Evolutionary conservation across 2,329 filamentous ascomycete genomes (phyloP).

Genomic region (Cordyceps farinosa): DNA sequence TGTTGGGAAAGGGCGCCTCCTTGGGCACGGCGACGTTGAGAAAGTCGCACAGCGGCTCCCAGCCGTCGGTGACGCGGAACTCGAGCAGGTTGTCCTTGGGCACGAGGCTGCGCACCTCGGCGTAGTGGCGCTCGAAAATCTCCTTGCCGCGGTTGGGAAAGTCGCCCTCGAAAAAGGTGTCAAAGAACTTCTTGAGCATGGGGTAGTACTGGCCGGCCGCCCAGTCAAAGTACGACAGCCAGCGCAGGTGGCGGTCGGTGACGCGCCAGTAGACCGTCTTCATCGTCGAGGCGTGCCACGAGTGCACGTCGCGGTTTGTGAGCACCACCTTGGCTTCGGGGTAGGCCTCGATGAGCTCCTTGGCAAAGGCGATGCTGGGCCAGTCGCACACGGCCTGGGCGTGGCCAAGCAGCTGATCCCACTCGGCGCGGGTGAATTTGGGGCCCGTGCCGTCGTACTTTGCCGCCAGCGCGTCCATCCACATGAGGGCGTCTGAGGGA

Average conservation of each 20-base stretch:
- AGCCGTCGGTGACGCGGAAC: conserved; percentile 34
- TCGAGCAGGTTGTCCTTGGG: conserved; percentile 33
- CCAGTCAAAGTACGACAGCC: conserved; percentile 49
- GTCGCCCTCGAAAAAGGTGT: conserved; percentile 64
- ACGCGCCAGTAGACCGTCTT: conserved; percentile 66
- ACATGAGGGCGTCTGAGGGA: conserved; percentile 58
- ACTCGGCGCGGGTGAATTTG: conserved; percentile 61
- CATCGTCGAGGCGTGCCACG: conserved; percentile 60
- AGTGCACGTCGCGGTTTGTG: conserved; percentile 62
- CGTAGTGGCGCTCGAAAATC: conserved; percentile 47
- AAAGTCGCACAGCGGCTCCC: conserved; percentile 37
- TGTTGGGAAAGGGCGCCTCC: conserved; percentile 33
- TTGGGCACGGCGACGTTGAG: conserved; percentile 32
- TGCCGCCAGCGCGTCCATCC: conserved; percentile 64
- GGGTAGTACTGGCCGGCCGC: conserved; percentile 65
- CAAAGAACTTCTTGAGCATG: conserved; percentile 67
- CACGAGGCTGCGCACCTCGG: conserved; percentile 31
- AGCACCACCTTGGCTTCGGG: conserved; percentile 70
- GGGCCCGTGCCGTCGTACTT: conserved; percentile 36
- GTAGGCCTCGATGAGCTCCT: conserved; percentile 68
- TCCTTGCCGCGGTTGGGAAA: conserved; percentile 64
- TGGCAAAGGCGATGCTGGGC: conserved; percentile 64
- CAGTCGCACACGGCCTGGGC: conserved; percentile 67
- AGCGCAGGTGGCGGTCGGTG: conserved; percentile 54
- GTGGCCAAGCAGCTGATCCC: conserved; percentile 64